These are phyloP conservation scores for Echites panduratus DNA, from an alignment of 257 asterid genomes.

Conservation along the genomic window DNA sequence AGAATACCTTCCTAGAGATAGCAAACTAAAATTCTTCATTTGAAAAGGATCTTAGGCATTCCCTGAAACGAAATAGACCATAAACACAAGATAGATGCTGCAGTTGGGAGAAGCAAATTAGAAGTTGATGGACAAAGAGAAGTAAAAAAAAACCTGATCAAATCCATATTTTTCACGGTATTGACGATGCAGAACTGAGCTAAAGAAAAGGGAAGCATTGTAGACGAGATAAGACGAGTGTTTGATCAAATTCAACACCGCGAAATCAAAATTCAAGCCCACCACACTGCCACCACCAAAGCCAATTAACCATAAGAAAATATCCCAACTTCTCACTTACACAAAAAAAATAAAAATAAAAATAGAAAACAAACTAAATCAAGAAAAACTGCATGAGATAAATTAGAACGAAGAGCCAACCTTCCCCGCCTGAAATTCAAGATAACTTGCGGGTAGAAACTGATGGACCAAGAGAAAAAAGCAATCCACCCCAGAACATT, in stretches of 20 bases:
- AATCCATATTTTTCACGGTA: constrained; percentile 60
- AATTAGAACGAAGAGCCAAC: constrained; percentile 19
- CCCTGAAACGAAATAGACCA: background rate
- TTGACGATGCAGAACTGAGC: constrained; percentile 68
- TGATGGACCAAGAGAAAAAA: constrained; percentile 77
- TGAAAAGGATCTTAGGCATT: background rate
- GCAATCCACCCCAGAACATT: constrained; percentile 81
- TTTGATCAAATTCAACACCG: constrained; percentile 75
- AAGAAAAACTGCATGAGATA: background rate
- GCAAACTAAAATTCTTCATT: background rate
- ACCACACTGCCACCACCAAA: constrained; percentile 51
- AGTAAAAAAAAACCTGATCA: constrained; percentile 40
- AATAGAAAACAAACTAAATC: background rate
- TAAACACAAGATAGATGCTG: background rate
- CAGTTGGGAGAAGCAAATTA: background rate
- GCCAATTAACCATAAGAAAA: background rate
- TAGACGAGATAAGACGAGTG: constrained; percentile 83
- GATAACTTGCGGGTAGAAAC: constrained; percentile 84
- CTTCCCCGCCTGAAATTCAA: constrained; percentile 78
- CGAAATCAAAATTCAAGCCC: constrained; percentile 90
- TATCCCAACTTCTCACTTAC: constrained; percentile 1
- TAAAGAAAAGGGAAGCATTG: constrained; percentile 84
- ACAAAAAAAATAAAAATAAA: background rate
- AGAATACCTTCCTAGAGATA: background rate
- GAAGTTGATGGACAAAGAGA: background rate